A percentile compares a stretch with the other conserved stretches of the same genome.
phyloP scores from a whole-genome alignment of 371 early-diverging fungal genomes.

The Smittium culicis region DNA sequence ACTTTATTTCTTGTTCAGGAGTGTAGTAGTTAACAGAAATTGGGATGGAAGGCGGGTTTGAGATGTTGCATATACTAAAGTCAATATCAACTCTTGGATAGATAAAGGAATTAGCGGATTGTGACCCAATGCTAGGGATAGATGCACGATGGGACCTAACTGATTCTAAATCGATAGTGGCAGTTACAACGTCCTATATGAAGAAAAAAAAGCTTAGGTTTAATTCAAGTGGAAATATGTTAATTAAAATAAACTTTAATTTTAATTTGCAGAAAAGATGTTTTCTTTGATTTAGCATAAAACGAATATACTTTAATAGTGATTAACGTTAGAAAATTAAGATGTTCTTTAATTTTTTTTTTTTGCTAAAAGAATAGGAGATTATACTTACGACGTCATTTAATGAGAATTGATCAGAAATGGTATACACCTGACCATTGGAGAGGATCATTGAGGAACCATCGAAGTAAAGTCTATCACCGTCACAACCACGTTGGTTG shows the following conservation, averaged over 20 bases:
- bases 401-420: slow-evolving; percentile 85
- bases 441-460: slow-evolving; percentile 80
- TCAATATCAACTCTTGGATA: slow-evolving; percentile 50
- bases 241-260: too few relatives aligned
- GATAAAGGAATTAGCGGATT: slow-evolving; percentile 45
- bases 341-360: slow-evolving; percentile 28
- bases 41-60: background rate
- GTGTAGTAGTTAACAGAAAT: background rate
- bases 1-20: slow-evolving; percentile 11
- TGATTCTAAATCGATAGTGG: slow-evolving; percentile 80
- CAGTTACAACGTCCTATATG: slow-evolving; percentile 62
- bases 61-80: slow-evolving; percentile 19
- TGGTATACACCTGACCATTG: slow-evolving; percentile 81
- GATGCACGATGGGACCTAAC: slow-evolving; percentile 69
- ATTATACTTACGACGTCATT: slow-evolving; percentile 65
- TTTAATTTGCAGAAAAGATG: too few relatives aligned
- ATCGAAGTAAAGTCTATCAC: slow-evolving; percentile 96
- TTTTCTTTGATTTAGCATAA: too few relatives aligned
- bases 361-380: slow-evolving; percentile 77
- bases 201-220: slow-evolving; percentile 33
- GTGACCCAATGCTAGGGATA: slow-evolving; percentile 57
- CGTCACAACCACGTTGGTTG: slow-evolving; percentile 96
- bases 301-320: background rate
- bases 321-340: too few relatives aligned
- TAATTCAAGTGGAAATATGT: background rate